Conservation (phyloP, 2,329 filamentous ascomycete genomes). For the Microthyrium microscopicum region DNA sequence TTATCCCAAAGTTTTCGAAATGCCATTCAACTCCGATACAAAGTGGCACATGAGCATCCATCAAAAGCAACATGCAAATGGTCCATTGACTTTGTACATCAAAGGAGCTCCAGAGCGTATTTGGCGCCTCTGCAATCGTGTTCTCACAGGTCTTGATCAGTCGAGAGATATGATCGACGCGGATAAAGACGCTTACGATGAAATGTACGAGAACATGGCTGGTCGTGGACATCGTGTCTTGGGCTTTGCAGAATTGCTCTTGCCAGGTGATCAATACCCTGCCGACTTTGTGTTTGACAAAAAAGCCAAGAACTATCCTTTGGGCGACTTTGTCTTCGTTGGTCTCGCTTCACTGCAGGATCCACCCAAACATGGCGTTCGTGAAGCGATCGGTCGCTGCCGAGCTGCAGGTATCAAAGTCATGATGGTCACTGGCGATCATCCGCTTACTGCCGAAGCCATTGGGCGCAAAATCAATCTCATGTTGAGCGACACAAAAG, state of each 20-base stretch:
- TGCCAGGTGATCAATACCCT: neutral
- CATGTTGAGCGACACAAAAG: constrained; percentile 5
- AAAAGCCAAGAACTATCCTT: constrained; percentile 2
- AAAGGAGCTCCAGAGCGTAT: constrained; percentile 57
- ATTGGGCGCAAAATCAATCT: constrained; percentile 31
- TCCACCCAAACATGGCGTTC: constrained; percentile 66
- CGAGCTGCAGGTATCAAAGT: constrained; percentile 30
- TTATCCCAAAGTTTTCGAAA: constrained; percentile 37
- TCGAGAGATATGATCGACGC: constrained; percentile 32
- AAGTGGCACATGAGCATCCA: constrained; percentile 59
- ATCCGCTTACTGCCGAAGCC: constrained; percentile 28
- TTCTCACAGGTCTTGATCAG: constrained; percentile 26
- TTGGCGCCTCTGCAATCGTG: constrained; percentile 43
- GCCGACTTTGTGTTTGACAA: constrained; percentile 38
- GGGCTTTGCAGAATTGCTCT: constrained; percentile 2
- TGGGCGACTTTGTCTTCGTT: constrained; percentile 45
- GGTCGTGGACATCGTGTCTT: constrained; percentile 10
- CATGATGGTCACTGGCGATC: constrained; percentile 33
- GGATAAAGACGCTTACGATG: constrained; percentile 38
- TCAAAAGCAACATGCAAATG: constrained; percentile 28
- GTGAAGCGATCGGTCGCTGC: constrained; percentile 30
- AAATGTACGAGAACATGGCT: constrained; percentile 25
- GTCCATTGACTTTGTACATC: constrained; percentile 32
- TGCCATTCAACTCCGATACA: constrained; percentile 56
- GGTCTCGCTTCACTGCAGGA: constrained; percentile 77